Evolutionary conservation across 768 basidiomycete genomes (phyloP), one percentile per base, ranked within the genome.

Genomic region (Suillus placidus): DNA sequence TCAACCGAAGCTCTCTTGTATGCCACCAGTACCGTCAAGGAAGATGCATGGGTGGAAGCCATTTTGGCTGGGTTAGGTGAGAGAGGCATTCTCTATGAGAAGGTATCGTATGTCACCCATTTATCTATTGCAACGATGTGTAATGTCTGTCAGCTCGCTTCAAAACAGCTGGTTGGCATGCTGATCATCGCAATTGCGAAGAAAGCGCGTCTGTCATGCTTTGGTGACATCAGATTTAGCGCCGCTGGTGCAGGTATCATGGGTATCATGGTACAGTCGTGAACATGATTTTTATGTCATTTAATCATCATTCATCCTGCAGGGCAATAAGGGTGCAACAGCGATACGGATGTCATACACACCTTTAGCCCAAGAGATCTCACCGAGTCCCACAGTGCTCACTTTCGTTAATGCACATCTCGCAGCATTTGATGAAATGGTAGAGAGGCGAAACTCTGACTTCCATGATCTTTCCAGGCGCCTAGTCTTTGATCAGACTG

Each of bases 261-360:
- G 80, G 91, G 92, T 45, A 78, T 93, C 38, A 88, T 95, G 90
- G 92, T 91, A 70, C 68, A 10, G 38, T 64, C 47, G 38, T 18
- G 18, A 42, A 61, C 52, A 47, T 40, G 12, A 62, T 63, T 60
- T 54, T 49, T 8, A n/a, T 13, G 6, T 23, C 6, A 51, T 58
- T 35, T 13, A 67, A 64, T 68, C 12, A 62, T 55, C 38, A 34
- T 23, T 13, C 8, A 8, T 32, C 43, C 40, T 52, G 23, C 64
- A 93, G 92, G 93, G 92, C 35, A 95, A 95, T 77, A 95, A 95
- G 78, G 93, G 93, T 51, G 91, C 84, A 7, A 85, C 85, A 6
- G 91, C 89, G 2, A 69, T 92, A 49, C 87, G 89, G 40, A 66
- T 94, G 6, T 77, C 80, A 8, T 89, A 87, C 70, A 82, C 80